Conservation (phyloP, 2,329 filamentous ascomycete species). For the Massarina eburnea region DNA sequence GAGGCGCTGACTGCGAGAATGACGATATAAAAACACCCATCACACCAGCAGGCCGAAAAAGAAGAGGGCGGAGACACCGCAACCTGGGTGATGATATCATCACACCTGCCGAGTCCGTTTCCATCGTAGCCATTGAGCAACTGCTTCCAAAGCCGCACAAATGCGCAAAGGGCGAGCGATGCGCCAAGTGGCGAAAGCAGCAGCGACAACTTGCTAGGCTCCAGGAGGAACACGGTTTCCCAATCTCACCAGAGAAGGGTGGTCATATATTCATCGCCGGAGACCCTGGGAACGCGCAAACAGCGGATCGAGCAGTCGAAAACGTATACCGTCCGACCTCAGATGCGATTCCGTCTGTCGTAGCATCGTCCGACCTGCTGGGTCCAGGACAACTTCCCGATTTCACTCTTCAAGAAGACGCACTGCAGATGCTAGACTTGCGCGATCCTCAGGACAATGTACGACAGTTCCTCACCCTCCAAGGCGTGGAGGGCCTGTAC, state of each 20-base stretch:
- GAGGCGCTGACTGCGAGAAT: conserved; percentile 23
- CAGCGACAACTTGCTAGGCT: conserved; percentile 76
- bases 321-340: conserved; percentile 68
- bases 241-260: conserved; percentile 62
- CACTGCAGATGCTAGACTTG: conserved; percentile 67
- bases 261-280: conserved; percentile 76
- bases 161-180: conserved; percentile 85
- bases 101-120: conserved; percentile 79
- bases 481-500: conserved; percentile 65
- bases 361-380: conserved; percentile 88
- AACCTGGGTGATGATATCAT: conserved; percentile 62
- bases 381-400: conserved; percentile 68
- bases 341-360: conserved; percentile 76
- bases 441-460: conserved; percentile 92
- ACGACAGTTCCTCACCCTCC: conserved; percentile 85
- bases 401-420: conserved; percentile 70
- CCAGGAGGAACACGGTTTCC: conserved; percentile 68
- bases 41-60: conserved; percentile 37
- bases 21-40: conserved; percentile 35
- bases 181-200: conserved; percentile 78
- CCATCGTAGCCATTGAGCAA: conserved; percentile 90
- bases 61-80: conserved; percentile 45
- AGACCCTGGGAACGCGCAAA: conserved; percentile 75
- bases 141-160: conserved; percentile 80
- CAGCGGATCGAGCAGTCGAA: conserved; percentile 56